A percentile compares a stretch with the other conserved stretches of the same genome.
phyloP scores from a whole-genome alignment of 306 rosid genomes.

The Adenanthera pavonina region DNA sequence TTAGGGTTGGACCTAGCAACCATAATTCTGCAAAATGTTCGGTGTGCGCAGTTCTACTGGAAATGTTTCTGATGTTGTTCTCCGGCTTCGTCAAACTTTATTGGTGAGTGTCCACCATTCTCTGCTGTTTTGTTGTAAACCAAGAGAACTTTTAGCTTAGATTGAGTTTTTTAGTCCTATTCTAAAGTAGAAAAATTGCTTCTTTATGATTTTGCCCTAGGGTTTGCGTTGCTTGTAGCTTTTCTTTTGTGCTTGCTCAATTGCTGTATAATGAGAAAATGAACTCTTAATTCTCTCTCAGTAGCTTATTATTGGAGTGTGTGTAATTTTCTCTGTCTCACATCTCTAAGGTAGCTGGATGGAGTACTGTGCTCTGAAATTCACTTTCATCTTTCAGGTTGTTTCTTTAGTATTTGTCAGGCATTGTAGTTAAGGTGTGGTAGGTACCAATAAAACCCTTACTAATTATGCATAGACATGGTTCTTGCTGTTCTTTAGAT shows the following conservation, averaged over 20 bases:
- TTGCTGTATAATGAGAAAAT: neutral
- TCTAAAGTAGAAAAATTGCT: neutral
- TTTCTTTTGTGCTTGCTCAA: neutral
- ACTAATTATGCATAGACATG: neutral
- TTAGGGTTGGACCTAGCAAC: too few relatives aligned
- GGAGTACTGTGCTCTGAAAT: neutral
- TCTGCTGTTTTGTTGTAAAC: neutral
- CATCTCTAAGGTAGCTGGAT: neutral
- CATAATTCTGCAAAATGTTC: slow-evolving; percentile 25
- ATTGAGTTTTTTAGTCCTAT: neutral
- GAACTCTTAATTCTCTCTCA: neutral
- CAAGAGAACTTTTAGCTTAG: neutral
- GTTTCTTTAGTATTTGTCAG: neutral
- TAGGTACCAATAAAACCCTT: neutral
- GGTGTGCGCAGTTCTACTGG: slow-evolving; percentile 32
- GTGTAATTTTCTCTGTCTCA: neutral
- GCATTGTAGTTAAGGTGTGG: neutral
- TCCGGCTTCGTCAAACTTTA: slow-evolving; percentile 51
- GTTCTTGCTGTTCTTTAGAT: neutral
- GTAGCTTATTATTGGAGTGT: neutral
- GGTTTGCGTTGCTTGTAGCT: neutral
- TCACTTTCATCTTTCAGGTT: neutral
- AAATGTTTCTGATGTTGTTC: slow-evolving; percentile 42
- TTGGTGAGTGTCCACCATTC: slow-evolving; percentile 43
- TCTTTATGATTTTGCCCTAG: neutral